A percentile compares a stretch with the other conserved stretches of the same genome.
These are phyloP conservation scores for Phlebiopsis flavidoalba DNA, from an alignment of 768 basidiomycete genomes.

Conservation along the genomic window DNA sequence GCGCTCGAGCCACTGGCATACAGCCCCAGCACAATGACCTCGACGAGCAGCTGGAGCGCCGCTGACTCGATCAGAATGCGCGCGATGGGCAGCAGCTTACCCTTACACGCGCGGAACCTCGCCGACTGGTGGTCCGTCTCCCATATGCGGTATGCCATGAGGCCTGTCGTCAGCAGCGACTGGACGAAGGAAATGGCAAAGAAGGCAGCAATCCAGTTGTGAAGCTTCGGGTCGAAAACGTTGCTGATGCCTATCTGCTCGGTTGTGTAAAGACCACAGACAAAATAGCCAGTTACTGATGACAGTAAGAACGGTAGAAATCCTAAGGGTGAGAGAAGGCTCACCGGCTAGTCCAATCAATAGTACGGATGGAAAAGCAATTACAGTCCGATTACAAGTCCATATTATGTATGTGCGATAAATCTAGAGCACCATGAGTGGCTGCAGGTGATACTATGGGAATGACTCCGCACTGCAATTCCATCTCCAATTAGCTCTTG, in stretches of 20 bases:
- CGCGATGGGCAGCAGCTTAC: constrained; percentile 13
- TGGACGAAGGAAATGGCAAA: constrained; percentile 18
- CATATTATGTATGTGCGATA: constrained; percentile 13
- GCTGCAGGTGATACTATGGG: neutral
- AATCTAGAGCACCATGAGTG: neutral
- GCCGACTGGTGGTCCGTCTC: constrained; percentile 6
- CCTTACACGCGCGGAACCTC: constrained; percentile 7
- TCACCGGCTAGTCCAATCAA: constrained; percentile 14
- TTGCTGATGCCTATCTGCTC: constrained; percentile 1
- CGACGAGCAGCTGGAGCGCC: constrained; percentile 11
- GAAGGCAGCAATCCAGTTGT: constrained; percentile 18
- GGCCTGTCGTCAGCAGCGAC: constrained; percentile 20
- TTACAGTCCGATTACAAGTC: constrained; percentile 13
- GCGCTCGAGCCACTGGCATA: constrained; percentile 16
- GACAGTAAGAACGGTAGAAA: neutral
- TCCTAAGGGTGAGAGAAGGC: neutral
- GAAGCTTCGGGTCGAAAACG: constrained; percentile 17
- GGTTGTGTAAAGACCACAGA: neutral
- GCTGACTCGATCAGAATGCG: constrained; percentile 22
- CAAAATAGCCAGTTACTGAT: constrained; percentile 14
- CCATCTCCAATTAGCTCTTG: constrained; percentile 9
- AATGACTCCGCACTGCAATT: neutral
- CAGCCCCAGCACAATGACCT: constrained; percentile 16
- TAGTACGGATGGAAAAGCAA: constrained; percentile 12
- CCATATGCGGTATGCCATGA: constrained; percentile 23